Conservation (phyloP, 1,139 yeast species). For the Barnettozyma hawaiiensis region DNA sequence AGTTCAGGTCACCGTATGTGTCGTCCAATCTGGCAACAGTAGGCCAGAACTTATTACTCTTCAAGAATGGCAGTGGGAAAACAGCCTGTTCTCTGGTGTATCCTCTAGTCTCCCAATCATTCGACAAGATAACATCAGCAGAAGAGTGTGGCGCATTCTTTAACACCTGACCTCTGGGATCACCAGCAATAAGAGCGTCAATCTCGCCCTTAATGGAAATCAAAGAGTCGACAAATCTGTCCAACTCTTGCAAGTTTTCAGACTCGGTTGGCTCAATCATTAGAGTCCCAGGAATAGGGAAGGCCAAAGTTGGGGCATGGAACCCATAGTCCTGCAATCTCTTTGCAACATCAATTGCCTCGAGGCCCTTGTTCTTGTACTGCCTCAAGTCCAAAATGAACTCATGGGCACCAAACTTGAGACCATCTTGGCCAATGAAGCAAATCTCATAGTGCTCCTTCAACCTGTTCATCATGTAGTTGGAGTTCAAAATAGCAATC, state of each 20-base stretch:
- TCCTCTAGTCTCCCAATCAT: conserved; percentile 77
- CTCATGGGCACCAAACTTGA: conserved; percentile 92
- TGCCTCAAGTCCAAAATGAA: conserved; percentile 88
- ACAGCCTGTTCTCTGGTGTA: conserved; percentile 93
- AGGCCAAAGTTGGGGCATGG: conserved; percentile 98
- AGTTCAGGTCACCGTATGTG: conserved; percentile 87
- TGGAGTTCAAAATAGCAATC: conserved; percentile 89
- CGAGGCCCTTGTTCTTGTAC: conserved; percentile 75
- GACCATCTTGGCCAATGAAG: conserved; percentile 57
- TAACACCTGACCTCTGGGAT: conserved; percentile 62
- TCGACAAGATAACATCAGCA: conserved; percentile 60
- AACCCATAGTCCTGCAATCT: conserved; percentile 96
- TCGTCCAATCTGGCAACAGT: conserved; percentile 89
- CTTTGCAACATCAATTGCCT: conserved; percentile 95
- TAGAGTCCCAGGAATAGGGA: conserved; percentile 95
- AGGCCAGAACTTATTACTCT: conserved; percentile 87
- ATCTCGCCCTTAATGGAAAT: conserved; percentile 81
- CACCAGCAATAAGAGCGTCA: conserved; percentile 64
- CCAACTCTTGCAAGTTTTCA: conserved; percentile 81
- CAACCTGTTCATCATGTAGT: conserved; percentile 83
- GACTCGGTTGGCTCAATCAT: conserved; percentile 99
- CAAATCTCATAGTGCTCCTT: conserved; percentile 67
- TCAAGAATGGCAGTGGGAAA: conserved; percentile 74
- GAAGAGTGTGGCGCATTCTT: conserved; percentile 92
- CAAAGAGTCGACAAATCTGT: conserved; percentile 85